Percentiles rank a stretch among this genome's conserved stretches.
These are phyloP conservation scores for Neophaeococcomyces aloes DNA, from an alignment of 2,329 filamentous ascomycete genomes.

Conservation along the genomic window DNA sequence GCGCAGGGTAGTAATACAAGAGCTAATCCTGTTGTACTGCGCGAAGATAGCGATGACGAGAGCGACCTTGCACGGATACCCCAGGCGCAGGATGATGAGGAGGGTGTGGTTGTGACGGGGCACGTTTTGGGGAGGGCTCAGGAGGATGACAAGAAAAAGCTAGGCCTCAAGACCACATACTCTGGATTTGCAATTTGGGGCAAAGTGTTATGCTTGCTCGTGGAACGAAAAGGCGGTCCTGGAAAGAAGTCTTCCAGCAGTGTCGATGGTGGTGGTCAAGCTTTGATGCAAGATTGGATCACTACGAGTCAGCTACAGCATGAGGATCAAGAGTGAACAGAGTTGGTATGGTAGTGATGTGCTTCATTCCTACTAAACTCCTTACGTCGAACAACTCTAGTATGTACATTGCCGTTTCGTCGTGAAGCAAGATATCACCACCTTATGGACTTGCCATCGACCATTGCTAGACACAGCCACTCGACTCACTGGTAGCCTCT, in stretches of 20 bases:
- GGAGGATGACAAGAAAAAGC: conserved; percentile 72
- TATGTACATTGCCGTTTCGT: conserved; percentile 31
- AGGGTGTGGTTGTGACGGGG: not conserved
- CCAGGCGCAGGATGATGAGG: conserved; percentile 12
- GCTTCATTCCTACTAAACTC: not conserved
- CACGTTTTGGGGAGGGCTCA: conserved; percentile 29
- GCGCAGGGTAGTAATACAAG: conserved; percentile 48
- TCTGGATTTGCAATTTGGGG: conserved; percentile 96
- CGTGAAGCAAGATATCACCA: conserved; percentile 38
- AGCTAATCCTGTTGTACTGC: conserved; percentile 31
- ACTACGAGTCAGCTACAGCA: conserved; percentile 55
- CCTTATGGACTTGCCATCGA: conserved; percentile 31
- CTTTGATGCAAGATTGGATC: conserved; percentile 77
- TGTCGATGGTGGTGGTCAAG: conserved; percentile 45
- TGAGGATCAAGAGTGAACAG: conserved; percentile 29
- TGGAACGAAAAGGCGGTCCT: conserved; percentile 57
- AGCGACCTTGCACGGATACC: conserved; percentile 19
- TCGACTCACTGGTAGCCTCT: conserved; percentile 29
- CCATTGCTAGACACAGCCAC: conserved; percentile 30
- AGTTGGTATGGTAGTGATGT: not conserved
- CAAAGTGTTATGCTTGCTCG: conserved; percentile 78
- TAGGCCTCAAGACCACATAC: conserved; percentile 75
- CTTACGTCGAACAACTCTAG: conserved; percentile 24
- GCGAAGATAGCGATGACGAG: conserved; percentile 54
- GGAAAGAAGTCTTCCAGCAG: conserved; percentile 26